Evolutionary conservation across 2,329 filamentous ascomycete species (phyloP).

Genomic region (Pseudogymnoascus sp.): DNA sequence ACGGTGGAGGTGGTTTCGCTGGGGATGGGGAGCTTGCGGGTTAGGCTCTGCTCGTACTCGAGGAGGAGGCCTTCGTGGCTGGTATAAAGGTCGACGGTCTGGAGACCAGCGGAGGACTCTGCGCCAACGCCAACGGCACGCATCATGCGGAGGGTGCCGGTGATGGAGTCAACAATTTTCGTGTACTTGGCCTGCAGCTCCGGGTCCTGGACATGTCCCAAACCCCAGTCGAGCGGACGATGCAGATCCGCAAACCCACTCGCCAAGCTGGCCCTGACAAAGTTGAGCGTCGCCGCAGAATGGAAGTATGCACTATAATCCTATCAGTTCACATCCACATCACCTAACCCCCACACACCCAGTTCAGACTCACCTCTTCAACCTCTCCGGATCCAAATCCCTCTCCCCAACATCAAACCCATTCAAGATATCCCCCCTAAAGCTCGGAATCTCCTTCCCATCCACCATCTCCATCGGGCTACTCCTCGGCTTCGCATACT

Average conservation of each 20-base stretch:
- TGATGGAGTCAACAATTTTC: conserved; percentile 76
- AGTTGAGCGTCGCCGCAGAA: conserved; percentile 91
- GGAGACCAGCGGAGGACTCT: conserved; percentile 73
- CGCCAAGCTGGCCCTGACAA: conserved; percentile 73
- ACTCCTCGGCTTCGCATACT: conserved; percentile 93
- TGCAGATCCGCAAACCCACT: conserved; percentile 92
- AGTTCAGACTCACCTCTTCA: conserved; percentile 55
- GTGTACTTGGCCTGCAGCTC: conserved; percentile 81
- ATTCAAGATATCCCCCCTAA: conserved; percentile 93
- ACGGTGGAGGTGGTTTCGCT: conserved; percentile 33
- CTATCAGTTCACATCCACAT: conserved; percentile 13
- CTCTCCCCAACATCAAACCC: conserved; percentile 73
- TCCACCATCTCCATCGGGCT: conserved; percentile 78
- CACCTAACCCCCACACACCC: neutral
- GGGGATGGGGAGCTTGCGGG: conserved; percentile 65
- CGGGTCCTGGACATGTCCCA: conserved; percentile 84
- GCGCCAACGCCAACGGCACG: conserved; percentile 88
- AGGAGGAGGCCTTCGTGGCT: conserved; percentile 91
- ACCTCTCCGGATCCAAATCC: conserved; percentile 71
- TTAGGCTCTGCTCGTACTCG: conserved; percentile 88
- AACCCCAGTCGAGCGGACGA: conserved; percentile 86
- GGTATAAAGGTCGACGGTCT: conserved; percentile 91
- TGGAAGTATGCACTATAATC: conserved; percentile 76
- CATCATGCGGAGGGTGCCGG: conserved; percentile 90
- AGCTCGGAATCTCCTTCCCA: conserved; percentile 77